phyloP scores from a whole-genome alignment of 495 filamentous ascomycete species.

The Lepidopterella palustris region DNA sequence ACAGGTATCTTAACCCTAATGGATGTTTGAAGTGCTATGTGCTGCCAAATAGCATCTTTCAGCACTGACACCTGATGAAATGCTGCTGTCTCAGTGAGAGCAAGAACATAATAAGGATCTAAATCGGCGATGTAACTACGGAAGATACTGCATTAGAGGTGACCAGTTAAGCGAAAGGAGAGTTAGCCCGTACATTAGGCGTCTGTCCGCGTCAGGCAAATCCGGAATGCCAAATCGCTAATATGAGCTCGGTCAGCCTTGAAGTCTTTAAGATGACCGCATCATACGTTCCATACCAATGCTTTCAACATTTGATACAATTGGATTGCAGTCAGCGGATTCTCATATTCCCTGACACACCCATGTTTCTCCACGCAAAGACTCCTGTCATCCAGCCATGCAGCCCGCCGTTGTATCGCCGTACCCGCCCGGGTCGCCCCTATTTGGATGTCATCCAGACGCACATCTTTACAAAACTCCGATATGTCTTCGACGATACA shows the following conservation, averaged over 20 bases:
- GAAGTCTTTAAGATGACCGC: not conserved
- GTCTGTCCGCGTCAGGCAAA: slow-evolving; percentile 12
- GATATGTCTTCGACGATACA: too few relatives aligned
- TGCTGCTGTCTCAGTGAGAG: slow-evolving; percentile 2
- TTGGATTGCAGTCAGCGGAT: not conserved
- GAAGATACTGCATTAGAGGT: not conserved
- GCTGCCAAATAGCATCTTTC: slow-evolving; percentile 4
- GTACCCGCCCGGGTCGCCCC: too few relatives aligned
- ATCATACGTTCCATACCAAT: not conserved
- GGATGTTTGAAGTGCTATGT: slow-evolving; percentile 9
- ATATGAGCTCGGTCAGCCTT: not conserved
- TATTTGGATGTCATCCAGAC: too few relatives aligned
- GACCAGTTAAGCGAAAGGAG: not conserved
- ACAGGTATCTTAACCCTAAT: slow-evolving; percentile 9
- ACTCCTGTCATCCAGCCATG: not conserved
- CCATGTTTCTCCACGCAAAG: not conserved
- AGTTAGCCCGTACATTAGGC: slow-evolving; percentile 4
- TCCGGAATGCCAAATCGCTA: slow-evolving; percentile 3
- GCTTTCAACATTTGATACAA: not conserved
- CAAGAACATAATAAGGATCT: not conserved
- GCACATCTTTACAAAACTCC: too few relatives aligned
- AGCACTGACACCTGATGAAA: not conserved
- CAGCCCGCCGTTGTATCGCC: too few relatives aligned
- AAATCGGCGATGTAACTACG: slow-evolving; percentile 9
- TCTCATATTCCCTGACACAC: not conserved